These are phyloP conservation scores for Russula dissimulans DNA, from an alignment of 768 basidiomycete genomes.

Conservation along the genomic window DNA sequence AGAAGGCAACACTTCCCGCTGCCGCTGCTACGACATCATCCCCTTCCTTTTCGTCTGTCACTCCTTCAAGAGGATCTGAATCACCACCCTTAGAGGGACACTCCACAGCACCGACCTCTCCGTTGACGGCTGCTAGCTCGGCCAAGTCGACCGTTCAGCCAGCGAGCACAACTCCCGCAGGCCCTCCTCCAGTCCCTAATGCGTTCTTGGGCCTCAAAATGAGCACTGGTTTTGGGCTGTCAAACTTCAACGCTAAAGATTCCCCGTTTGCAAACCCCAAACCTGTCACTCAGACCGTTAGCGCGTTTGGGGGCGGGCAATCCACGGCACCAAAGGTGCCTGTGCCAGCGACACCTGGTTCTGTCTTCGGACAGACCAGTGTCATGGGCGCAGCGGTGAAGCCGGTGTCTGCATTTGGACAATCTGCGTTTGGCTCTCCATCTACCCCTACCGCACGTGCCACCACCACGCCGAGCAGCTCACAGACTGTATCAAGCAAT, in stretches of 20 bases:
- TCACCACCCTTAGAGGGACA: background rate
- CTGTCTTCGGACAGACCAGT: constrained; percentile 30
- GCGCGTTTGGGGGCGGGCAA: constrained; percentile 7
- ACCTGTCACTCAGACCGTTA: constrained; percentile 14
- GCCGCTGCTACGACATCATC: background rate
- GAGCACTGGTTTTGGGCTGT: constrained; percentile 13
- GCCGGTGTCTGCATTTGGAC: constrained; percentile 27
- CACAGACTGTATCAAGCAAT: constrained; percentile 25
- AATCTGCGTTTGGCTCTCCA: constrained; percentile 31
- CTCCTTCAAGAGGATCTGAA: background rate
- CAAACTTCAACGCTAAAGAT: constrained; percentile 16
- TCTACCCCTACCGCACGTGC: constrained; percentile 1
- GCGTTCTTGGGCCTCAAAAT: constrained; percentile 17
- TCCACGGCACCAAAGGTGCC: constrained; percentile 19
- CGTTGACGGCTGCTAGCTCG: background rate
- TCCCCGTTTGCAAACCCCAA: constrained; percentile 23
- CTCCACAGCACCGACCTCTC: background rate
- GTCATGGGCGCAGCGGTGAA: background rate
- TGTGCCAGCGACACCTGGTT: constrained; percentile 25
- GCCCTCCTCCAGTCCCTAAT: constrained; percentile 16
- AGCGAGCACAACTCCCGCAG: constrained; percentile 22
- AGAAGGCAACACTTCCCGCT: background rate
- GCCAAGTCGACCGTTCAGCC: background rate
- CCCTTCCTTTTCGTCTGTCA: background rate
- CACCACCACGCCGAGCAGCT: constrained; percentile 18